Percentiles rank a stretch among this genome's conserved stretches.
Conservation (phyloP, 2,329 filamentous ascomycete genomes). For the Fusarium sp. region DNA sequence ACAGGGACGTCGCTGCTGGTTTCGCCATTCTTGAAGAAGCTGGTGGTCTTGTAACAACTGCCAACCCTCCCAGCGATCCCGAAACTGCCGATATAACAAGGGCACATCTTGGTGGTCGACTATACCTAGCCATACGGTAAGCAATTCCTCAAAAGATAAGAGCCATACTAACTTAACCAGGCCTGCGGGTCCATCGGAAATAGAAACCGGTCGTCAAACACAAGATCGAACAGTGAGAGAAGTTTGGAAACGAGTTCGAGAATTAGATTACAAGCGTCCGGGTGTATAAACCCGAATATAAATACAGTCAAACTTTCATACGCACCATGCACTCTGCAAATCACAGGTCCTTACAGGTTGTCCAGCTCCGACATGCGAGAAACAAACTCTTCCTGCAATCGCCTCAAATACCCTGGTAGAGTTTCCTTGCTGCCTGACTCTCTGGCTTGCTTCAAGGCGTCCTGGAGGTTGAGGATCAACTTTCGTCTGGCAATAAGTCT, state of each 20-base stretch:
- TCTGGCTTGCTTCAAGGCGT: conserved; percentile 76
- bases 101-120: conserved; percentile 71
- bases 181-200: conserved; percentile 71
- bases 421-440: conserved; percentile 71
- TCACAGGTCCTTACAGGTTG: conserved; percentile 20
- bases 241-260: conserved; percentile 76
- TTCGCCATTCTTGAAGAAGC: conserved; percentile 79
- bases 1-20: conserved; percentile 80
- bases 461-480: conserved; percentile 77
- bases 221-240: conserved; percentile 79
- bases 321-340: neutral
- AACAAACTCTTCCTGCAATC: conserved; percentile 77
- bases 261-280: conserved; percentile 75
- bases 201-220: conserved; percentile 72
- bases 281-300: conserved; percentile 52
- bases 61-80: conserved; percentile 73
- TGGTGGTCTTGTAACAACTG: conserved; percentile 78
- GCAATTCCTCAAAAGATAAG: conserved; percentile 4
- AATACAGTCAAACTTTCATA: neutral
- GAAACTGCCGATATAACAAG: conserved; percentile 68
- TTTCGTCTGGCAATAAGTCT: conserved; percentile 74
- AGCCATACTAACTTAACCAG: conserved; percentile 51
- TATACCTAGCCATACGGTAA: conserved; percentile 77
- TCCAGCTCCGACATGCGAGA: conserved; percentile 76
- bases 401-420: conserved; percentile 57